phyloP scores from a whole-genome alignment of 768 basidiomycete species.

The Gloeophyllum trabeum region DNA sequence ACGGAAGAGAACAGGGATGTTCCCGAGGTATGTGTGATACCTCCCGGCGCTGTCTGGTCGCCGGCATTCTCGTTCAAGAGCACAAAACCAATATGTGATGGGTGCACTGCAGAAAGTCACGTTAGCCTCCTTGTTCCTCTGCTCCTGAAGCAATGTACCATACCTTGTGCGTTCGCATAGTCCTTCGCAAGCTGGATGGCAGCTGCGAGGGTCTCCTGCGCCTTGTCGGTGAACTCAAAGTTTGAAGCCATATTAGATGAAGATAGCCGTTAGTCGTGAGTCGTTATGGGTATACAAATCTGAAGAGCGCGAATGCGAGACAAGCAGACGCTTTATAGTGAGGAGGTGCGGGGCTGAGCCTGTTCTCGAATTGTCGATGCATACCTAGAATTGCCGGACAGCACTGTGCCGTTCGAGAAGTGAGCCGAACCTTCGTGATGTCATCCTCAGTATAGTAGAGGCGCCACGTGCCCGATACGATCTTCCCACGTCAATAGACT shows the following conservation, averaged over 20 bases:
- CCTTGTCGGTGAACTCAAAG: constrained; percentile 82
- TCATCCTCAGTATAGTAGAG: not conserved
- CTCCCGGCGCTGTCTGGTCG: constrained; percentile 23
- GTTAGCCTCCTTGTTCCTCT: constrained; percentile 1
- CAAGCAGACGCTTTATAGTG: too few relatives aligned
- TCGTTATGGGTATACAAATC: not conserved
- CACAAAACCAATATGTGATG: constrained; percentile 73
- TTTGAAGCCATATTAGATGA: constrained; percentile 33
- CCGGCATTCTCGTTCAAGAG: constrained; percentile 60
- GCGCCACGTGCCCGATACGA: too few relatives aligned
- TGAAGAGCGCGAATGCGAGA: too few relatives aligned
- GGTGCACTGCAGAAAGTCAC: constrained; percentile 43
- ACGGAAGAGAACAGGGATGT: constrained; percentile 68
- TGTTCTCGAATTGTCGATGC: too few relatives aligned
- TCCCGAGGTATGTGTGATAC: constrained; percentile 15
- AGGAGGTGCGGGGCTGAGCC: too few relatives aligned
- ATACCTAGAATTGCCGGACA: not conserved
- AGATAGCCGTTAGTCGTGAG: constrained; percentile 2
- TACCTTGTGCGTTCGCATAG: constrained; percentile 74
- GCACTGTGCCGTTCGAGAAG: not conserved
- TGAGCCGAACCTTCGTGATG: not conserved
- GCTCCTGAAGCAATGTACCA: constrained; percentile 6
- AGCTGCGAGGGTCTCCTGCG: constrained; percentile 54
- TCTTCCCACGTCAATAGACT: too few relatives aligned
- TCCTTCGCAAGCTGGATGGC: constrained; percentile 79